These are phyloP conservation scores for Penicillium sp. DNA, from an alignment of 2,329 filamentous ascomycete species.

Conservation along the genomic window DNA sequence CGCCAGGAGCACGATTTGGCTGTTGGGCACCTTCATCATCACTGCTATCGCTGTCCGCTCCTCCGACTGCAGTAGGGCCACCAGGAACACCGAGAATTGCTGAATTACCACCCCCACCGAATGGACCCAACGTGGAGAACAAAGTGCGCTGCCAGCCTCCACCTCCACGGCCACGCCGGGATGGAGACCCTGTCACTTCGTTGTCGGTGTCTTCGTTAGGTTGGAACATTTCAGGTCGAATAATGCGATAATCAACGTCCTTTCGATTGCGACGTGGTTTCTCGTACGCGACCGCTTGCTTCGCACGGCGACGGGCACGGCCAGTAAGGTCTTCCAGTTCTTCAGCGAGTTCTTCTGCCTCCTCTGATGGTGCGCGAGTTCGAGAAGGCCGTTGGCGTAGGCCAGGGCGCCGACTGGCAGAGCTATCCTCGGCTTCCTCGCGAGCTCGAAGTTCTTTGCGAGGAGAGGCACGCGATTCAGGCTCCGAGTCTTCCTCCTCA, in stretches of 20 bases:
- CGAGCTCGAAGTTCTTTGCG: slow-evolving; percentile 40
- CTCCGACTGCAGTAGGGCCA: slow-evolving; percentile 66
- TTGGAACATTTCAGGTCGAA: slow-evolving; percentile 67
- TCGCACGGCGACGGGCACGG: slow-evolving; percentile 40
- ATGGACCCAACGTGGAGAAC: slow-evolving; percentile 88
- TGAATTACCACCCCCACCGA: slow-evolving; percentile 73
- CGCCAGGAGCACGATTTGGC: slow-evolving; percentile 51
- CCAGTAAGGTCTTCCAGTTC: slow-evolving; percentile 56
- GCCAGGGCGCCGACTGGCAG: slow-evolving; percentile 51
- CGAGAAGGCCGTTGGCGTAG: slow-evolving; percentile 52
- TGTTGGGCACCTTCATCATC: slow-evolving; percentile 81
- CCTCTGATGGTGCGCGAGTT: slow-evolving; percentile 45
- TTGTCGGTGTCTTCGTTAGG: slow-evolving; percentile 74
- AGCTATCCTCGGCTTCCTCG: slow-evolving; percentile 49
- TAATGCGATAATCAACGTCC: slow-evolving; percentile 81
- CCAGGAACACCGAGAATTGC: slow-evolving; percentile 72
- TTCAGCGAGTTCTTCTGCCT: slow-evolving; percentile 58
- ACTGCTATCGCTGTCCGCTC: slow-evolving; percentile 91
- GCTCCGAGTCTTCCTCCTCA: slow-evolving; percentile 55
- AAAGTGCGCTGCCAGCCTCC: slow-evolving; percentile 72
- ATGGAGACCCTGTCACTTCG: slow-evolving; percentile 63
- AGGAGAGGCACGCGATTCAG: slow-evolving; percentile 46
- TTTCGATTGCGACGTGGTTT: slow-evolving; percentile 58
- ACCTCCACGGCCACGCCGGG: slow-evolving; percentile 62
- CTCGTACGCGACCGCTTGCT: slow-evolving; percentile 39